phyloP scores from a whole-genome alignment of 2,329 filamentous ascomycete species.

The Stachybotrys chartarum region DNA sequence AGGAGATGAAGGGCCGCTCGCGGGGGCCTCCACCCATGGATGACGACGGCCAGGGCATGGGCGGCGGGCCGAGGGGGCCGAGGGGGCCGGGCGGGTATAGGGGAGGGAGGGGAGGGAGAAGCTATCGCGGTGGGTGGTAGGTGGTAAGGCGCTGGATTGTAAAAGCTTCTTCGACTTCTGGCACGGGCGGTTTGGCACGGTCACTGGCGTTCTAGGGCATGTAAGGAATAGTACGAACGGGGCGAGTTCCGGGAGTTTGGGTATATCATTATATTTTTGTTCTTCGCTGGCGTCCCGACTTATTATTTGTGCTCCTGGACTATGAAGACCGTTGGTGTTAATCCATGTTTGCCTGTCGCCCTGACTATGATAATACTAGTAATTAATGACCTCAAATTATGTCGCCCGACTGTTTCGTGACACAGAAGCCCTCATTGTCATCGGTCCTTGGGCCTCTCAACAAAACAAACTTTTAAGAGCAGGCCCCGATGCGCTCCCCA shows the following conservation, averaged over 20 bases:
- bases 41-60: conserved; percentile 37
- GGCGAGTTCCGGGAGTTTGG: background rate
- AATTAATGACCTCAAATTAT: no score
- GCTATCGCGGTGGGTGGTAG: conserved; percentile 40
- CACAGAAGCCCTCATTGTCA: background rate
- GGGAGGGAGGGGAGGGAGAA: conserved; percentile 42
- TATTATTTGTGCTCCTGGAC: no score
- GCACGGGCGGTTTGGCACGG: conserved; percentile 1
- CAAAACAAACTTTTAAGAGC: background rate
- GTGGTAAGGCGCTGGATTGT: conserved; percentile 16
- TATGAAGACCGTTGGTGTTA: no score
- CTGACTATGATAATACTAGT: no score
- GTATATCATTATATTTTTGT: background rate
- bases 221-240: background rate
- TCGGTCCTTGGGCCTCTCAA: background rate
- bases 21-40: conserved; percentile 49
- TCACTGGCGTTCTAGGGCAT: background rate
- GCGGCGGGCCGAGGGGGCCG: conserved; percentile 45
- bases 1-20: conserved; percentile 71
- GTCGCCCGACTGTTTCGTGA: no score
- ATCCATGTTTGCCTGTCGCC: no score
- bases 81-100: conserved; percentile 46
- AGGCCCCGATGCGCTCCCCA: background rate
- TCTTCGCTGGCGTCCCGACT: background rate
- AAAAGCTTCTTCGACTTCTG: background rate